These are phyloP conservation scores for Mortierella sp. DNA, from an alignment of 371 early-diverging fungal species.

Conservation along the genomic window DNA sequence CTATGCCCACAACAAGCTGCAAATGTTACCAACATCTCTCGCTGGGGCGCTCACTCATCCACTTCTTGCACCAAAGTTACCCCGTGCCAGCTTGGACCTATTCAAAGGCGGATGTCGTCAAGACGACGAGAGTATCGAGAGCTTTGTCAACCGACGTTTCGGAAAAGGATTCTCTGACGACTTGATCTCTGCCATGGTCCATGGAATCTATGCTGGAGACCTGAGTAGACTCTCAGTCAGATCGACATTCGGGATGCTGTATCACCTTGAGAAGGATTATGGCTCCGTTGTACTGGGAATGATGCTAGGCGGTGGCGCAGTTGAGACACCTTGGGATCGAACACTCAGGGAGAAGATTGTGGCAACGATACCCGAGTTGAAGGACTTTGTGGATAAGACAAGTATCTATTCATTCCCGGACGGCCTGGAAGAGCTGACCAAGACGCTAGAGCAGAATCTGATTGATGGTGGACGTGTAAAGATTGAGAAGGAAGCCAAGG, in stretches of 20 bases:
- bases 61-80: conserved; percentile 55
- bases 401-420: conserved; percentile 85
- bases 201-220: conserved; percentile 96
- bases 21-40: conserved; percentile 58
- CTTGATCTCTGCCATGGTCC: conserved; percentile 87
- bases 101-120: conserved; percentile 65
- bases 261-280: conserved; percentile 71
- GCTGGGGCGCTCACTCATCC: conserved; percentile 40
- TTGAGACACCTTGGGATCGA: conserved; percentile 47
- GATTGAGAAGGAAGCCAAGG: conserved; percentile 57
- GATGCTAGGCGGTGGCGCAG: conserved; percentile 55
- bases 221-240: conserved; percentile 76
- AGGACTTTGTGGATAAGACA: conserved; percentile 64
- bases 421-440: conserved; percentile 81
- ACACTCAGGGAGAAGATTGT: conserved; percentile 50
- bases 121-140: conserved; percentile 79
- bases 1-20: conserved; percentile 73
- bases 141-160: conserved; percentile 83
- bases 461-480: conserved; percentile 61
- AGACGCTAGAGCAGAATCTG: conserved; percentile 64
- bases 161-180: conserved; percentile 71
- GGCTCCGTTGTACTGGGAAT: conserved; percentile 71
- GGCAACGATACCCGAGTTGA: conserved; percentile 66
- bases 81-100: conserved; percentile 59
- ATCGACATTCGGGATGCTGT: conserved; percentile 76